Evolutionary conservation across 2,329 filamentous ascomycete genomes (phyloP), one percentile per base, ranked within the genome.

Genomic region (Botrytis tulipae): DNA sequence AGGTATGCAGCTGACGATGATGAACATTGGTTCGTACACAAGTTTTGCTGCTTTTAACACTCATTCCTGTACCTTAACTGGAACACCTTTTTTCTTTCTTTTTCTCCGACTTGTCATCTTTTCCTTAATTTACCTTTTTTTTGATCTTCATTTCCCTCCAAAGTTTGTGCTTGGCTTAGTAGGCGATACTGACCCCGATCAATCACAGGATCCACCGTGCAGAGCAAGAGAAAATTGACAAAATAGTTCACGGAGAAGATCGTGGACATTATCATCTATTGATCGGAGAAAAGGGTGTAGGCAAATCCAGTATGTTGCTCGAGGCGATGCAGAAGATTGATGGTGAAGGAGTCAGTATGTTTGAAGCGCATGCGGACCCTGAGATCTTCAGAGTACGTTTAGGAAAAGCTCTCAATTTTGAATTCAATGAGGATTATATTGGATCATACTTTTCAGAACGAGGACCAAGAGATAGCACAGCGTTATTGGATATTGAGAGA

Each of bases 361-460:
- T 98, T 79, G 96, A 99, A 83, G 95, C 95, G 1, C 96, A 99
- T 82, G 92, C 94, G 8, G 95, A 99, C 82, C 88, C 95, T 1
- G 96, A 99, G 80, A 97, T 99, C 74, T 97, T 99, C 82, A 92
- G 96, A 29, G 92, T 98, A 61, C 89, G 96, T 7, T 87, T 99
- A 5, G 96, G 96, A 40, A 98, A 97, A 81, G 94, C 95, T 2
- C 86, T 99, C 59, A 95, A 99, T 82, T 99, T 95, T 81, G 96
- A 99, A 81, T 99, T 93, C 79, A 94, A 98, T 80, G 96, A 98
- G 84, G 96, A 99, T 84, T 98, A 97, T 80, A 98, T 99, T 75
- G 96, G 96, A 62, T 93, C 93, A 9, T 92, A 99, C 74, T 99
- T 99, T 82, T 97, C 93, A 74, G 97, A 99, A 80, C 90, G 93